Base-by-base conservation (phyloP, 1,139 yeast genomes). In the Zygotorulaspora mrakii region DNA sequence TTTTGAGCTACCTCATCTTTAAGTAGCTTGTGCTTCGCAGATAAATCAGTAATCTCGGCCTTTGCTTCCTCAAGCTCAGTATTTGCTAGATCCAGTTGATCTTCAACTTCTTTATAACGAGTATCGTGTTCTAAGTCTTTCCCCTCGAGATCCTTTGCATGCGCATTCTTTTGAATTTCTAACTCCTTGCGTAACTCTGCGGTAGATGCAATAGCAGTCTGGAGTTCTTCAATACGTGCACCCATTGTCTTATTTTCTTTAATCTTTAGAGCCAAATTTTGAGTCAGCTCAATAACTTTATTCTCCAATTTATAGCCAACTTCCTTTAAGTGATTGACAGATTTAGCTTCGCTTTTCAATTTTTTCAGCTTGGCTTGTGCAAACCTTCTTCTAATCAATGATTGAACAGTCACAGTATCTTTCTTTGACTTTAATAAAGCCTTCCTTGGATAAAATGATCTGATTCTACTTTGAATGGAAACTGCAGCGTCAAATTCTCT, bases 281-380 rank as follows among this genome's bases (percentile, higher is more conserved):
- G 95, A 1, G 96, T 88, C 50, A 94, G 76, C 64, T 89, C 95
- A 50, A 91, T 88, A 17, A 94, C 97, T 71, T 91, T 91, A 65
- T 89, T 91, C 64, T 94, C 98, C 57, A 91, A 75, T 61, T 84
- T 80, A 67, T 87, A 91, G 55, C 94, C 87, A 28, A 87, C 95
- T 62, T 91, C 96, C 65, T 86, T 79, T 70, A 86, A 75, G 59
- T 83, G 94, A 60, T 81, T 82, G 34, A 87, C 95, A 16, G 95
- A 86, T 62, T 87, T 87, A 28, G 96, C 96, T 52, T 91, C 97
- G 20, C 73, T 75, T 61, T 78, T 83, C 60, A 87, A 70, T 46
- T 71, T 67, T 47, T 70, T 68, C 54, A 86, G 76, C 61, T 82
- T 82, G 40, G 70, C 69, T 51, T 70, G 70, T 24, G 98, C 98